Evolutionary conservation across 1,139 yeast genomes (phyloP).

Genomic region (Hyphopichia fennica): DNA sequence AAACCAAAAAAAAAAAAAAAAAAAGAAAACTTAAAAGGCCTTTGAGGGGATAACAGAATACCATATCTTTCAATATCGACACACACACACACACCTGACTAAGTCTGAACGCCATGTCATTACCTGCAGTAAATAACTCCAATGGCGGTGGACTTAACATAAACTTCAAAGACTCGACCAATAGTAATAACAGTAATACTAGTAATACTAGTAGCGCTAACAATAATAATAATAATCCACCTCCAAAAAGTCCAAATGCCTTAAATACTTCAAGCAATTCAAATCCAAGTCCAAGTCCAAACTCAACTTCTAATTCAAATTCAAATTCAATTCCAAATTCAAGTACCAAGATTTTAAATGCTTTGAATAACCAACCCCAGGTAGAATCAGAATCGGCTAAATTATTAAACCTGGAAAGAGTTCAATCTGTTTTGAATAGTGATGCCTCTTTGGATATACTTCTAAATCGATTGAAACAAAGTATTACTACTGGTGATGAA

Average conservation of each 20-base stretch:
- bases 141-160: background rate
- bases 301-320: too few relatives aligned
- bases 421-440: constrained; percentile 33
- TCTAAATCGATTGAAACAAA: constrained; percentile 72
- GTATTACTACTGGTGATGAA: constrained; percentile 81
- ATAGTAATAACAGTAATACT: background rate
- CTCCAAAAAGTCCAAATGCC: background rate
- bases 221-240: background rate
- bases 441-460: constrained; percentile 61
- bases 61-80: too few relatives aligned
- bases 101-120: background rate
- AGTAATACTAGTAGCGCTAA: background rate
- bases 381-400: constrained; percentile 17
- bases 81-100: too few relatives aligned
- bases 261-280: background rate
- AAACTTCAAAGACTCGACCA: background rate
- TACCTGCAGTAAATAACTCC: background rate
- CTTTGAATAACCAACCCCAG: background rate
- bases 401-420: constrained; percentile 28
- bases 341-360: background rate
- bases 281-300: background rate
- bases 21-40: too few relatives aligned
- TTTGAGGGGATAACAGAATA: too few relatives aligned
- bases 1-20: too few relatives aligned
- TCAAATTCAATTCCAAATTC: too few relatives aligned